Percentiles rank a stretch among this genome's conserved stretches.
phyloP scores from a whole-genome alignment of 2,329 filamentous ascomycete genomes.

The Monosporascus sp. region DNA sequence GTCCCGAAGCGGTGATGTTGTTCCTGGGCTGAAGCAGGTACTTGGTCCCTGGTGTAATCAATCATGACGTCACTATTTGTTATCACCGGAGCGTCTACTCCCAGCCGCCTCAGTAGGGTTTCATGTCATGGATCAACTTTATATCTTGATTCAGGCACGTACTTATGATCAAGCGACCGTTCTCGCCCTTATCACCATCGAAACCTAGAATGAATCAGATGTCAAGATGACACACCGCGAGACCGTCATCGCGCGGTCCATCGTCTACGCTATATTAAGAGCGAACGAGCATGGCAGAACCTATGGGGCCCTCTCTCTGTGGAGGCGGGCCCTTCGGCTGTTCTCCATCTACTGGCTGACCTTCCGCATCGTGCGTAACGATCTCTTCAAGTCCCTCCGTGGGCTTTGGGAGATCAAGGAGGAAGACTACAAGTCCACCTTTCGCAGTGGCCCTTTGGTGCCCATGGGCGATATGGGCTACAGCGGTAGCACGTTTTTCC shows the following conservation, averaged over 20 bases:
- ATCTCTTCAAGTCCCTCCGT: constrained; percentile 40
- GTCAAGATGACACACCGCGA: constrained; percentile 24
- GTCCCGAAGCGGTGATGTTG: too few species aligned
- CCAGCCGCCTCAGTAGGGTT: too few species aligned
- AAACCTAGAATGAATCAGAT: neutral
- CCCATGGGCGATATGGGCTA: constrained; percentile 67
- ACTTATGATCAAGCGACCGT: neutral
- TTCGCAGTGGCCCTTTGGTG: constrained; percentile 42
- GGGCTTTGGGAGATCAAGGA: constrained; percentile 48
- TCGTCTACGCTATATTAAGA: constrained; percentile 32
- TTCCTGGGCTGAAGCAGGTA: too few species aligned
- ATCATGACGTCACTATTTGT: too few species aligned
- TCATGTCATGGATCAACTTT: too few species aligned
- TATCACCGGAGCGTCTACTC: too few species aligned
- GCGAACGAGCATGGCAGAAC: constrained; percentile 22
- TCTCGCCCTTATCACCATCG: neutral
- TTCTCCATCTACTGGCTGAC: constrained; percentile 32
- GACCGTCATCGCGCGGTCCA: constrained; percentile 33
- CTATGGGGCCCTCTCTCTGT: constrained; percentile 18
- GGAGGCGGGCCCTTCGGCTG: constrained; percentile 40
- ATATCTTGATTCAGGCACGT: too few species aligned
- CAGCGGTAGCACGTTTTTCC: constrained; percentile 72
- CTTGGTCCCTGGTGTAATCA: too few species aligned
- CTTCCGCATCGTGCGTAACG: constrained; percentile 21
- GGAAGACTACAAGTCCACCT: constrained; percentile 49